A percentile compares a stretch with the other conserved stretches of the same genome.
Evolutionary conservation across 1,284 basidiomycete genomes (phyloP).

Genomic region (Volvariella surrecta): DNA sequence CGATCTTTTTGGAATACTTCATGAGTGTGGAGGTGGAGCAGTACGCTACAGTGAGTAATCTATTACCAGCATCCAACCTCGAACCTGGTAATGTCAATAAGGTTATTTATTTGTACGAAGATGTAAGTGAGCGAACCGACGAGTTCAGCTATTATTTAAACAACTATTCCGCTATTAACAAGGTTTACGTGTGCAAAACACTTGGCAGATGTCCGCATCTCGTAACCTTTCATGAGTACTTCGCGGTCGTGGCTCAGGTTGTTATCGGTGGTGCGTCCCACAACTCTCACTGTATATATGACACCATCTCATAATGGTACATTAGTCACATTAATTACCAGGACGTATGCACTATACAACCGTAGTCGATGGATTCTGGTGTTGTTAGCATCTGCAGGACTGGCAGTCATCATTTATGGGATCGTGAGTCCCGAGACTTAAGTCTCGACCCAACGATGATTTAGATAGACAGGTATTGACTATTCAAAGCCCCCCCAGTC

Average conservation of each 20-base stretch:
- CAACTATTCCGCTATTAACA: neutral
- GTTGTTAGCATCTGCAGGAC: conserved; percentile 12
- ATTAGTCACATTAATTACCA: conserved; percentile 11
- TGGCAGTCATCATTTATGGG: conserved; percentile 16
- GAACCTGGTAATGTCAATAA: too few relatives aligned
- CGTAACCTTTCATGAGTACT: conserved; percentile 25
- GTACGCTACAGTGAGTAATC: conserved; percentile 7
- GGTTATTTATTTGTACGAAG: too few relatives aligned
- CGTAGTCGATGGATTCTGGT: conserved; percentile 11
- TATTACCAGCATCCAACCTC: too few relatives aligned
- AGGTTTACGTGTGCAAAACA: neutral
- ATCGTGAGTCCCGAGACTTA: conserved; percentile 13
- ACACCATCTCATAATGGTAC: conserved; percentile 9
- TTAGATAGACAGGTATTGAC: too few relatives aligned
- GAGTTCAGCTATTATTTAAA: too few relatives aligned
- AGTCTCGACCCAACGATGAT: too few relatives aligned
- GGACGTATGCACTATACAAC: conserved; percentile 17
- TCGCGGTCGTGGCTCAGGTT: conserved; percentile 24
- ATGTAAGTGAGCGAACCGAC: too few relatives aligned
- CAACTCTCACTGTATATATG: neutral
- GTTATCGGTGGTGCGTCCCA: conserved; percentile 24
- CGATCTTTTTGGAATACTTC: conserved; percentile 25
- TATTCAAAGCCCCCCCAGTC: too few relatives aligned
- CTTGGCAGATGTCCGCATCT: conserved; percentile 19
- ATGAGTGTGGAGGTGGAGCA: conserved; percentile 16